A percentile compares a stretch with the other conserved stretches of the same genome.
Conservation (phyloP, 208 protist species). For the Angomonas deanei region DNA sequence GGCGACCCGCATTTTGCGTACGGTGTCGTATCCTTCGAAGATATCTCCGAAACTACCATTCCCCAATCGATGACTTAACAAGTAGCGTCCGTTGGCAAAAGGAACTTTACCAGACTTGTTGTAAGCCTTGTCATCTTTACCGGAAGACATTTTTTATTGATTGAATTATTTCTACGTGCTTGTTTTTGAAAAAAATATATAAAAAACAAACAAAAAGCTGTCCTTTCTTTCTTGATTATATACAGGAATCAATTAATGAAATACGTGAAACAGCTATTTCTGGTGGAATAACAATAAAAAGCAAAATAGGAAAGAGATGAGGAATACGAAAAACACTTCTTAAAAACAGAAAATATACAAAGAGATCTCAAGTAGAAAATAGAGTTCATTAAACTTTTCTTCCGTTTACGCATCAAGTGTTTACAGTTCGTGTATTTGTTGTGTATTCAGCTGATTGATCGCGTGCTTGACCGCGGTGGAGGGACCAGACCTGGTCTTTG, state of each 20-base stretch:
- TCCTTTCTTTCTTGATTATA: too few relatives aligned
- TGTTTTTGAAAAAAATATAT: background rate
- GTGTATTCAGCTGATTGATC: slow-evolving; percentile 27
- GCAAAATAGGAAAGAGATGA: slow-evolving; percentile 6
- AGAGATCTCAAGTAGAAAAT: background rate
- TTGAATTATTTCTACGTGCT: background rate
- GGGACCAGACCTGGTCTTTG: slow-evolving; percentile 21
- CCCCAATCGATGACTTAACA: slow-evolving; percentile 85
- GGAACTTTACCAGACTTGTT: slow-evolving; percentile 32
- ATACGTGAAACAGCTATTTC: background rate
- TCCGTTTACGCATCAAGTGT: too few relatives aligned
- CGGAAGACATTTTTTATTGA: background rate
- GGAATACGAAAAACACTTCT: background rate
- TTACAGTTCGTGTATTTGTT: slow-evolving; percentile 20
- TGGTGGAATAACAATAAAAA: background rate
- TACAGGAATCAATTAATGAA: slow-evolving; percentile 1
- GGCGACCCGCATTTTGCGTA: slow-evolving; percentile 36
- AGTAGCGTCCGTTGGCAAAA: slow-evolving; percentile 50
- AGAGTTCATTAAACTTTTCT: too few relatives aligned
- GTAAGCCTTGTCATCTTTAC: slow-evolving; percentile 5
- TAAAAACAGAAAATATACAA: background rate
- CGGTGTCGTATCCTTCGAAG: slow-evolving; percentile 87
- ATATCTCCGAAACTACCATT: slow-evolving; percentile 98
- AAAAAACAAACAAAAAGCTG: slow-evolving; percentile 10
- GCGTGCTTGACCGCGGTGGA: slow-evolving; percentile 25